Base-by-base conservation (phyloP, 2,329 filamentous ascomycete genomes). In the Penicillium capsulatum region DNA sequence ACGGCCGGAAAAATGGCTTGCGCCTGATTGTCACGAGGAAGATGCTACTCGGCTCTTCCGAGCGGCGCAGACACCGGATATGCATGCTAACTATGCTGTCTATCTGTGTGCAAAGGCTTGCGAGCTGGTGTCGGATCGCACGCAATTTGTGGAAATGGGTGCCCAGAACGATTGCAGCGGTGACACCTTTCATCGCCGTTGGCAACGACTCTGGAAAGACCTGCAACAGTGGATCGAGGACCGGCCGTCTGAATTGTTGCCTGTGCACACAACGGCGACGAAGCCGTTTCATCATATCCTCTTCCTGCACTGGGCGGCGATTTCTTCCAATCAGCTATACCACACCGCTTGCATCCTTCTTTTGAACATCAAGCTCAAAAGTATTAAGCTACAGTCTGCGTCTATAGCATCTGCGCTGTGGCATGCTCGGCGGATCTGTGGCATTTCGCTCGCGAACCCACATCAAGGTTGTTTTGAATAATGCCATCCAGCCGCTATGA, bases 51-150 rank as follows among this genome's bases (percentile, higher is more conserved):
- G 56, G 30, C 48, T 72, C 39, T 66, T 72, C 49, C 54, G 57
- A 32, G 58, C 64, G 11, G 50, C 55, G 3, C 50, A 57, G 3
- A 60, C 61, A 28, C 65, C 72, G 4, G 77, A 81, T 47, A 77
- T 75, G 68, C 71, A 78, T 45, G 77, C 77, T 20, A 80, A 80
- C 48, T 76, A 76, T 47, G 69, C 76, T 6, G 76, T 81, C 2
- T 81, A 75, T 46, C 66, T 81, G 1, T 73, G 69, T 35, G 71
- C 76, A 3, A 69, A 68, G 40, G 69, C 70, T 2, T 75, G 71
- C 42, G 69, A 77, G 47, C 66, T 80, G 3, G 61, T 76, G 9
- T 67, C 71, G 7, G 65, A 71, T 36, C 69, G 69, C 13, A 75
- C 73, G 3, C 69, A 70, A 22, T 72, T 66, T 45, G 48, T 68